Percentiles rank a stretch among this genome's conserved stretches.
phyloP scores from a whole-genome alignment of 192 early-diverging fungal species.

The Paraglomus brasilianum region DNA sequence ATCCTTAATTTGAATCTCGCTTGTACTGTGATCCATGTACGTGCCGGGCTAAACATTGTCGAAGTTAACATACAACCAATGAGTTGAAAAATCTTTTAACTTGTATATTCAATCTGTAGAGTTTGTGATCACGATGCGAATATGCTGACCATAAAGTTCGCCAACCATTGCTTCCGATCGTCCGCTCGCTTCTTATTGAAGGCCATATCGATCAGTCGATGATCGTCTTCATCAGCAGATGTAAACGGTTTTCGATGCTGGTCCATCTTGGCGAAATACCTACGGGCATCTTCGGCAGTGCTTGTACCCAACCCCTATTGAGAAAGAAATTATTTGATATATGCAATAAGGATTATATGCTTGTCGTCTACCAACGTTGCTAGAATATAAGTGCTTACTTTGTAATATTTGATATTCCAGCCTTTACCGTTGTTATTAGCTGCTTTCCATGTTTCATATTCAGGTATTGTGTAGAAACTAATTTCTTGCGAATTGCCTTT shows the following conservation, averaged over 20 bases:
- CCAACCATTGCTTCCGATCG: conserved; percentile 95
- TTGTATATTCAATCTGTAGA: background rate
- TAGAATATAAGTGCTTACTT: conserved; percentile 49
- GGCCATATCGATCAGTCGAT: conserved; percentile 89
- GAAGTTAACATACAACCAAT: conserved; percentile 15
- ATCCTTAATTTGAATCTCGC: conserved; percentile 76
- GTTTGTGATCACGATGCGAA: background rate
- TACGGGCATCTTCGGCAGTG: conserved; percentile 76
- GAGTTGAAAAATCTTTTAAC: background rate
- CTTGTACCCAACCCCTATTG: conserved; percentile 93
- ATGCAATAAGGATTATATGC: background rate
- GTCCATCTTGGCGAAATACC: conserved; percentile 86
- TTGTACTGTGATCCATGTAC: conserved; percentile 80
- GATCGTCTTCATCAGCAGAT: conserved; percentile 55
- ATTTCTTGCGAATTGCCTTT: conserved; percentile 55
- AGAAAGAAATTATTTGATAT: background rate
- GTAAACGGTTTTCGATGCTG: conserved; percentile 80
- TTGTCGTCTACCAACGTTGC: conserved; percentile 6
- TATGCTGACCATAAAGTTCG: conserved; percentile 53
- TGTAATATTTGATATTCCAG: conserved; percentile 95
- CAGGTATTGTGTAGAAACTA: conserved; percentile 89
- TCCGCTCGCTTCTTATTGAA: conserved; percentile 93
- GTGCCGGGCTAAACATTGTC: conserved; percentile 69
- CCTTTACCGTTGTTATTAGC: conserved; percentile 67
- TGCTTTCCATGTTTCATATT: conserved; percentile 84